Evolutionary conservation across 164 flowering plant species (phyloP).

Genomic region (Berberis vulgaris): DNA sequence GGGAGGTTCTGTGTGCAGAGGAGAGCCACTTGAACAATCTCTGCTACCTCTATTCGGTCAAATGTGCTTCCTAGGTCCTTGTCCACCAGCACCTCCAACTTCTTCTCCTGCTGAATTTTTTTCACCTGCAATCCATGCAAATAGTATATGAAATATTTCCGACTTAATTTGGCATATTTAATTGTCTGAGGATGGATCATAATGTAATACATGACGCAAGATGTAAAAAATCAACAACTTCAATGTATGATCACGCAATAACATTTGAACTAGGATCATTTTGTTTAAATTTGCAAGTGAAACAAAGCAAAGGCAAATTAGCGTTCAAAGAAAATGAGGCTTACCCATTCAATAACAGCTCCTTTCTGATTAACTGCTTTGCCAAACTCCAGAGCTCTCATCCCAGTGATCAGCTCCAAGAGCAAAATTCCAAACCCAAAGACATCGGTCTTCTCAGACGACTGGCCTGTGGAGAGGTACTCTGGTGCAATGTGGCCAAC

Average conservation of each 20-base stretch:
- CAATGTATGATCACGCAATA: too few relatives aligned
- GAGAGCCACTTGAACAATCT: conserved; percentile 81
- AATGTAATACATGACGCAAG: too few relatives aligned
- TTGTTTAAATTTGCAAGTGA: too few relatives aligned
- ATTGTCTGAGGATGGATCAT: too few relatives aligned
- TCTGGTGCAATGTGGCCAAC: conserved; percentile 95
- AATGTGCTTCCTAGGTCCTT: conserved; percentile 51
- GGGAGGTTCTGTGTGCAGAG: conserved; percentile 78
- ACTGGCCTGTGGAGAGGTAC: conserved; percentile 90
- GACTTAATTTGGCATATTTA: neutral
- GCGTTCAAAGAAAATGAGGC: conserved; percentile 4
- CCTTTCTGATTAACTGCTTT: conserved; percentile 78
- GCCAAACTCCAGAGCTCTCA: conserved; percentile 83
- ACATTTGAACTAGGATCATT: too few relatives aligned
- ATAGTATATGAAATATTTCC: neutral
- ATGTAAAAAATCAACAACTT: neutral
- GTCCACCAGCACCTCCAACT: conserved; percentile 58
- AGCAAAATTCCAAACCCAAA: conserved; percentile 89
- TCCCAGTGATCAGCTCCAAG: conserved; percentile 82
- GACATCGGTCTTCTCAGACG: conserved; percentile 91
- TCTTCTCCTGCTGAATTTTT: conserved; percentile 69
- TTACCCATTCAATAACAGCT: conserved; percentile 88
- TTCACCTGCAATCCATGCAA: conserved; percentile 37
- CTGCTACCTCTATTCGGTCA: conserved; percentile 69
- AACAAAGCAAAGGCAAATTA: too few relatives aligned